Evolutionary conservation across 2,329 filamentous ascomycete genomes (phyloP).

Genomic region (Salinomyces thailandicus): DNA sequence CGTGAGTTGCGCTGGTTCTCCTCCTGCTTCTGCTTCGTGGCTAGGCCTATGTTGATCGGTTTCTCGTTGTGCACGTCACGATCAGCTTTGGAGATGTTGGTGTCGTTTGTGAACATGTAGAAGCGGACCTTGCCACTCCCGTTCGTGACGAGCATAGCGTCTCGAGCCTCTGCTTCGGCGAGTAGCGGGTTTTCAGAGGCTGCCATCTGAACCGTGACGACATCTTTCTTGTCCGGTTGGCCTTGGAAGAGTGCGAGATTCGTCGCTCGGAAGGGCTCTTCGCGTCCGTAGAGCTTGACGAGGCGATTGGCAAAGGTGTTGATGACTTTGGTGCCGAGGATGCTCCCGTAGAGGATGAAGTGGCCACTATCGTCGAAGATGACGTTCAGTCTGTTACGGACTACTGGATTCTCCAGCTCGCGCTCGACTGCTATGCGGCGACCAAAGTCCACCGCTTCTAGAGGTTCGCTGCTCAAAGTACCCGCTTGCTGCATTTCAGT

Average conservation of each 20-base stretch:
- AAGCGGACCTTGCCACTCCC: constrained; percentile 82
- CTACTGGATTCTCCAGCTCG: constrained; percentile 62
- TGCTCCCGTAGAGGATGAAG: constrained; percentile 88
- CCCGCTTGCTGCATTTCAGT: constrained; percentile 96
- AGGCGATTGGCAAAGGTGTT: constrained; percentile 93
- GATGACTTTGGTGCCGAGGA: constrained; percentile 85
- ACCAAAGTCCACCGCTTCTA: constrained; percentile 89
- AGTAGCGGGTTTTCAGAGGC: constrained; percentile 87
- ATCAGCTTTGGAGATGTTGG: constrained; percentile 68
- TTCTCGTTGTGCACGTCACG: constrained; percentile 94
- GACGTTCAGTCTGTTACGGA: constrained; percentile 67
- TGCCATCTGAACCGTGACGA: constrained; percentile 94
- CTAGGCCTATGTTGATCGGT: constrained; percentile 52
- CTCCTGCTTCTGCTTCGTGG: constrained; percentile 41
- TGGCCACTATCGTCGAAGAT: constrained; percentile 94
- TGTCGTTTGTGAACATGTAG: constrained; percentile 95
- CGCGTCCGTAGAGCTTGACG: constrained; percentile 79
- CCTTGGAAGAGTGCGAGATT: constrained; percentile 87
- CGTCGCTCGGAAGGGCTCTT: constrained; percentile 76
- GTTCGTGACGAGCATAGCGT: constrained; percentile 79
- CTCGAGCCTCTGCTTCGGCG: constrained; percentile 79
- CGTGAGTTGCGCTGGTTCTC: constrained; percentile 53
- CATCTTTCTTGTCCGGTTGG: constrained; percentile 82
- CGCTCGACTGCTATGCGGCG: constrained; percentile 75
- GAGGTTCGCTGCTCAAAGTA: constrained; percentile 58